Percentiles rank a stretch among this genome's conserved stretches.
Evolutionary conservation across 495 filamentous ascomycete genomes (phyloP).

Genomic region (Penicillium bialowiezense): DNA sequence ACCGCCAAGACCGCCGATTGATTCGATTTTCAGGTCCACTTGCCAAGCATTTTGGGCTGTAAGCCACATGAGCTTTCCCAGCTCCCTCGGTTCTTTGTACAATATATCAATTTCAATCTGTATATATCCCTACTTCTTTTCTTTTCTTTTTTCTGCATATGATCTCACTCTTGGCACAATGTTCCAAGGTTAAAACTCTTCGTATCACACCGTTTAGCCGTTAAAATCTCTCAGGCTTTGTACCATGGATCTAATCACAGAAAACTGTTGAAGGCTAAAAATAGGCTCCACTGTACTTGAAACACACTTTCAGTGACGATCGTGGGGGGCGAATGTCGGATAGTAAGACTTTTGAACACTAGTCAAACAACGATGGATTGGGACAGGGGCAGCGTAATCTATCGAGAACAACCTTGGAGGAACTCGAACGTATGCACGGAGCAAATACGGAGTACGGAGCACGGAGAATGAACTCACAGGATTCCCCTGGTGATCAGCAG

Average conservation of each 20-base stretch:
- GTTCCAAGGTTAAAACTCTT: no score
- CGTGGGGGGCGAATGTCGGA: neutral
- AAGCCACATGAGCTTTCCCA: no score
- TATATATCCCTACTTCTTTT: no score
- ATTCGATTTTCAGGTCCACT: neutral
- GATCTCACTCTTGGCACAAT: no score
- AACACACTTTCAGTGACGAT: constrained; percentile 1
- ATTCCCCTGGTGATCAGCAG: constrained; percentile 6
- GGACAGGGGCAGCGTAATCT: neutral
- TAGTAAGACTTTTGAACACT: neutral
- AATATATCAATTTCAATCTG: no score
- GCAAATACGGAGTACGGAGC: no score
- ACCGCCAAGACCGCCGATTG: neutral
- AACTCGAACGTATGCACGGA: no score
- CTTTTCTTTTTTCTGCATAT: no score
- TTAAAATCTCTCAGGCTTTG: neutral
- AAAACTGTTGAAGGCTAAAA: neutral
- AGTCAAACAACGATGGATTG: neutral
- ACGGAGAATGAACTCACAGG: no score
- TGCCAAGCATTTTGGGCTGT: no score
- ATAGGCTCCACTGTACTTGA: constrained; percentile 1
- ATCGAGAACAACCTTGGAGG: neutral
- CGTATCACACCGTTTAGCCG: neutral
- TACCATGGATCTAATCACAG: neutral
- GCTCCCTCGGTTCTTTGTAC: no score